Base-by-base conservation (phyloP, 306 rosid species). In the Mucuna pruriens region DNA sequence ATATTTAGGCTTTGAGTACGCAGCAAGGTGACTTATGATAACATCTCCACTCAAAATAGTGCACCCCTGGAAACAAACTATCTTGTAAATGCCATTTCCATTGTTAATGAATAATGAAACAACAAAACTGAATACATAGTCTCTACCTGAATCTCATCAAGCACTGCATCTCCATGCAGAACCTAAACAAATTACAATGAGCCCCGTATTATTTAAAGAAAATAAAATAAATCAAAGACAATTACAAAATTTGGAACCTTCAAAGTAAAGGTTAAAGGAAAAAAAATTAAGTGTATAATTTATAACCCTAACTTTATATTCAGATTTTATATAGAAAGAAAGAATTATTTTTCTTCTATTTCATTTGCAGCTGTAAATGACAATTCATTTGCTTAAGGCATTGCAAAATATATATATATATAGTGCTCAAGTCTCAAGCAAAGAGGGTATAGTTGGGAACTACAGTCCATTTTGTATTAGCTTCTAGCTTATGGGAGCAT, bases 81-180 rank as follows among this genome's bases (percentile, higher is more conserved):
- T 25, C 58, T 33, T 62, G 15, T 73, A 45, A 36, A 33, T 67
- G 45, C 23, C 49, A 29, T 11, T 15, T 60, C 46, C 54, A 29
- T 38, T 17, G 42, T 66, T 61, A 62, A 66, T 46, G 60, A 16
- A 76, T 65, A 71, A 70, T 19, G 68, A 16, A 16, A 76, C 78
- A 54, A 11, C 7, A 52, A 79, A 75, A 74, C 19, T 31, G n/a
- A 78, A 74, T 29, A 29, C 36, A 63, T 38, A 71, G 89, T 71
- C 72, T 76, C 70, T 67, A 95, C 97, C 97, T 71, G 94, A 71
- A 82, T 84, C 51, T 86, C 86, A 85, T 95, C 99, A 36, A 92
- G 85, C 66, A 92, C 97, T 20, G 98, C 98, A 92, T 95, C 98
- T 74, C 95, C 98, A 83, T 95, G 98, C 84, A 92, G 75, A 84